Percentiles rank a stretch among this genome's conserved stretches.
These are phyloP conservation scores for Penicillium waksmanii DNA, from an alignment of 495 filamentous ascomycete genomes.

Conservation along the genomic window DNA sequence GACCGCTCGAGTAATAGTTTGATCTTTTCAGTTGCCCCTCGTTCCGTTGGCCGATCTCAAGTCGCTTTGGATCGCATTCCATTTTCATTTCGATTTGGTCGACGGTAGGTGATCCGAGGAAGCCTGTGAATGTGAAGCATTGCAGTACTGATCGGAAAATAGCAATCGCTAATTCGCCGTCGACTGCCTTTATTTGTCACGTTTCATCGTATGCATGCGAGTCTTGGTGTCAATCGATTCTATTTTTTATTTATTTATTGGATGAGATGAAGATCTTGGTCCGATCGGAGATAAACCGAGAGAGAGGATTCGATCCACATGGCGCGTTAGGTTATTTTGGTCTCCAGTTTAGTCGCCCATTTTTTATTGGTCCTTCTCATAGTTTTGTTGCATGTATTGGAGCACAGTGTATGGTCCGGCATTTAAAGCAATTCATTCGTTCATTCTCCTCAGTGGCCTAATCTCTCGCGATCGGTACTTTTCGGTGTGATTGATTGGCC, in stretches of 20 bases:
- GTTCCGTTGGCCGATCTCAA: neutral
- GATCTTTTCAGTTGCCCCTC: neutral
- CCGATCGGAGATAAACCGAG: neutral
- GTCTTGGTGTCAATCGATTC: neutral
- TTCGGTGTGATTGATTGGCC: too few species aligned
- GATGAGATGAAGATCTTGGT: too few species aligned
- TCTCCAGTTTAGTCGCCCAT: neutral
- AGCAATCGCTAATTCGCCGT: neutral
- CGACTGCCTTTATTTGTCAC: neutral
- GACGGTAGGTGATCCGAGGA: neutral
- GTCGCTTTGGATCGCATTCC: constrained; percentile 4
- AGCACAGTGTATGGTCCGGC: neutral
- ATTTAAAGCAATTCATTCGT: neutral
- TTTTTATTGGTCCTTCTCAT: neutral
- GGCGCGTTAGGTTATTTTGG: neutral
- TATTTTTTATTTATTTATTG: neutral
- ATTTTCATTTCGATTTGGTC: constrained; percentile 6
- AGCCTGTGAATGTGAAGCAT: neutral
- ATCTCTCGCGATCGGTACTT: neutral
- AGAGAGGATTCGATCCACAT: neutral
- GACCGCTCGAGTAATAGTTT: constrained; percentile 6
- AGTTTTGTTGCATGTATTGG: too few species aligned
- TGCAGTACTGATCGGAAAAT: neutral
- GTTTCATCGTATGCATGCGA: too few species aligned
- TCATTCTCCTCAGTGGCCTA: neutral